These are phyloP conservation scores for Coniochaeta sp. DNA, from an alignment of 2,329 filamentous ascomycete species.

Conservation along the genomic window DNA sequence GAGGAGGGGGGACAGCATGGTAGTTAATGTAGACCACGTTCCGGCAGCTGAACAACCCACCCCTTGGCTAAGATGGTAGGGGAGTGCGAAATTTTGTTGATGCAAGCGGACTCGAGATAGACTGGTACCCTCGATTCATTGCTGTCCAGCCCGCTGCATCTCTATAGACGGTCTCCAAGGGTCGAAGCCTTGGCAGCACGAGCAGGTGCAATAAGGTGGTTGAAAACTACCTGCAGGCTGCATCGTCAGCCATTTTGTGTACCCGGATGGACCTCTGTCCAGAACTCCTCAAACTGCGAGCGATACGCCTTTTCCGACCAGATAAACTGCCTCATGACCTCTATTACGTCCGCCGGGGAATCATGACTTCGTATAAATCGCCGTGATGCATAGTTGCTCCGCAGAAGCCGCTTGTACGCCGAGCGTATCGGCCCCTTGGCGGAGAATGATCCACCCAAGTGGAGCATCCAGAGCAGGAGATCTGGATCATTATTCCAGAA, in stretches of 20 bases:
- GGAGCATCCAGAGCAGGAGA: conserved; percentile 26
- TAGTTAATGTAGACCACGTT: neutral
- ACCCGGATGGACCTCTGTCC: neutral
- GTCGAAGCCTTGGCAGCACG: neutral
- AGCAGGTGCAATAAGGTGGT: neutral
- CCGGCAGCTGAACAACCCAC: neutral
- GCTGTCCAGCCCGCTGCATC: neutral
- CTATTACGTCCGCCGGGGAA: conserved; percentile 23
- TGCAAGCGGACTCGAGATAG: neutral
- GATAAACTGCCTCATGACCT: conserved; percentile 25
- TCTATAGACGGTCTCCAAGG: neutral
- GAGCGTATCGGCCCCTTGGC: conserved; percentile 17
- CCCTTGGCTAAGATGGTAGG: neutral
- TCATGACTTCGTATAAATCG: conserved; percentile 11
- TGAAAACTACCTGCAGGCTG: neutral
- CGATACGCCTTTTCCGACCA: conserved; percentile 21
- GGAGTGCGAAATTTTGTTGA: neutral
- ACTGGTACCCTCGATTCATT: neutral
- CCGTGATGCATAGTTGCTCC: conserved; percentile 8
- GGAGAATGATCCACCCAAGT: conserved; percentile 29
- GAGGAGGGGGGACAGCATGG: neutral
- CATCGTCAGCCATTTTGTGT: neutral
- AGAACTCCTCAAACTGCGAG: neutral
- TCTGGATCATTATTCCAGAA: conserved; percentile 23
- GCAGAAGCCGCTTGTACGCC: conserved; percentile 19